Conservation (phyloP, 768 basidiomycete genomes). For the Boletus rex-veris region DNA sequence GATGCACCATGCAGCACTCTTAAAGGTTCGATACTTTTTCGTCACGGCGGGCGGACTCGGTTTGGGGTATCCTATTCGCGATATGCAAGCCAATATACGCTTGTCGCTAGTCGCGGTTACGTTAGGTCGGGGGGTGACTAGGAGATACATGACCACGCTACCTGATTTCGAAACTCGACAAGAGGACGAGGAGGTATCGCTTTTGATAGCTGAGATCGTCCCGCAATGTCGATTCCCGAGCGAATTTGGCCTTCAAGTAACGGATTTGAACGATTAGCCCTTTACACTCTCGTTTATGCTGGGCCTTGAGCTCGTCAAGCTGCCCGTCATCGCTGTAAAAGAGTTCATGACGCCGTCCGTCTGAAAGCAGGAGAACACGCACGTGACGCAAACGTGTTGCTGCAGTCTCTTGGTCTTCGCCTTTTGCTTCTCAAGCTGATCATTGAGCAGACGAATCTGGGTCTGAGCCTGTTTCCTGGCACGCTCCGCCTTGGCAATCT, state of each 20-base stretch:
- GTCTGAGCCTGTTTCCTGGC: constrained; percentile 64
- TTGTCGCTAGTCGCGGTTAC: constrained; percentile 46
- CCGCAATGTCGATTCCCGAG: constrained; percentile 78
- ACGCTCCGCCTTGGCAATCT: constrained; percentile 53
- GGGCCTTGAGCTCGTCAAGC: constrained; percentile 51
- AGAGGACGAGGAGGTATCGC: constrained; percentile 73
- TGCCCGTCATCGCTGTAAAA: constrained; percentile 48
- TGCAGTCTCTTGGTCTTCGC: constrained; percentile 38
- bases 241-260: constrained; percentile 90
- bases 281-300: constrained; percentile 86
- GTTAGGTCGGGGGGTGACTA: constrained; percentile 1
- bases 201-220: constrained; percentile 83
- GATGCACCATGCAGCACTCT: constrained; percentile 51
- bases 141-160: constrained; percentile 24
- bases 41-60: constrained; percentile 40
- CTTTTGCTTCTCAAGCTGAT: constrained; percentile 57
- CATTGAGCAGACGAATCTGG: constrained; percentile 62
- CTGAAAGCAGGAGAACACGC: constrained; percentile 26
- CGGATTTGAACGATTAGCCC: constrained; percentile 86
- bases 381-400: constrained; percentile 61
- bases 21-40: constrained; percentile 50
- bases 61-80: constrained; percentile 61
- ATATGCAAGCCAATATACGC: constrained; percentile 71
- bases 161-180: constrained; percentile 70
- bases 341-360: neutral